Conservation (phyloP, 805 yeast species). For the Metschnikowia arizonensis region DNA sequence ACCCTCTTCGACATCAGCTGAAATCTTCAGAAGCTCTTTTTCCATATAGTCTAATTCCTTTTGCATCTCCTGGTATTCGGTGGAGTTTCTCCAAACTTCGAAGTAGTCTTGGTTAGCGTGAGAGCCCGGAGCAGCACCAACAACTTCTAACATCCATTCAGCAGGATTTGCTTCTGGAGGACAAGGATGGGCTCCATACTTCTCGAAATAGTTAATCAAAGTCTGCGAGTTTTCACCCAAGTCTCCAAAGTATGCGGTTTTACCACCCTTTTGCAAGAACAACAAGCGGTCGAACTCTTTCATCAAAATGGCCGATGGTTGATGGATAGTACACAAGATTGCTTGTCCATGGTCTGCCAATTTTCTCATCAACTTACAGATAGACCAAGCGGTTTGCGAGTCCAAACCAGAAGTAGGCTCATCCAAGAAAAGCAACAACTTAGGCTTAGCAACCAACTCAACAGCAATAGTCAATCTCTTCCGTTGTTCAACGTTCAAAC, state of each 20-base stretch:
- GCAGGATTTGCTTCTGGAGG: slow-evolving; percentile 22
- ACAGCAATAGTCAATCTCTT: slow-evolving; percentile 56
- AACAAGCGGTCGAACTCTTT: slow-evolving; percentile 65
- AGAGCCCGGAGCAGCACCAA: slow-evolving; percentile 80
- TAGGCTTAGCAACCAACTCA: slow-evolving; percentile 66
- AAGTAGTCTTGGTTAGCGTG: slow-evolving; percentile 68
- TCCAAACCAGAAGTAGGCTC: slow-evolving; percentile 76
- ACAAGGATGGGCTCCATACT: slow-evolving; percentile 68
- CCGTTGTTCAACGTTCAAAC: slow-evolving; percentile 23
- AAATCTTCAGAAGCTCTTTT: slow-evolving; percentile 38
- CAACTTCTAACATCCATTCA: slow-evolving; percentile 80
- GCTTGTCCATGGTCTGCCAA: slow-evolving; percentile 72
- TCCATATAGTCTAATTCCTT: slow-evolving; percentile 64
- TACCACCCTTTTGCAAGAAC: slow-evolving; percentile 70
- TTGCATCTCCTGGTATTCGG: slow-evolving; percentile 55
- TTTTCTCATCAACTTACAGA: slow-evolving; percentile 61
- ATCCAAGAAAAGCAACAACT: slow-evolving; percentile 58
- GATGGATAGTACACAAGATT: slow-evolving; percentile 72
- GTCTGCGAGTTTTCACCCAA: slow-evolving; percentile 61
- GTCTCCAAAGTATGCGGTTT: slow-evolving; percentile 79
- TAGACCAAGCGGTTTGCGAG: slow-evolving; percentile 68
- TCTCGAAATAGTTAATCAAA: slow-evolving; percentile 63
- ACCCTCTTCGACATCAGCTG: slow-evolving; percentile 19
- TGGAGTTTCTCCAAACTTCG: slow-evolving; percentile 73
- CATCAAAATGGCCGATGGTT: slow-evolving; percentile 68